Evolutionary conservation across 2,329 filamentous ascomycete genomes (phyloP).

Genomic region (Colletotrichum sublineola): DNA sequence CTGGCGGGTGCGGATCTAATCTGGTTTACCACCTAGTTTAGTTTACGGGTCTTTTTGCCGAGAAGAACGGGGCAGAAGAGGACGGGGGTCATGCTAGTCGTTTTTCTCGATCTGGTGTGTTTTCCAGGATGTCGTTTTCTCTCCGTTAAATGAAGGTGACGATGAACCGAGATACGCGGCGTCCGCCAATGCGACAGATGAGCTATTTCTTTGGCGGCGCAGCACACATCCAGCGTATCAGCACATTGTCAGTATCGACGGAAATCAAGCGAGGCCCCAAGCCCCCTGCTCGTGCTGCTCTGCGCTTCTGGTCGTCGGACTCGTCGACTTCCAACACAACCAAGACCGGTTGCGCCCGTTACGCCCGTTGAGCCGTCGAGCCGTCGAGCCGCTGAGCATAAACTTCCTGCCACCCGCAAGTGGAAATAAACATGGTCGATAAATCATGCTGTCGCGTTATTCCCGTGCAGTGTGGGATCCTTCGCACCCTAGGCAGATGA

Average conservation of each 20-base stretch:
- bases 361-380: not conserved
- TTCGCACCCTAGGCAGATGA: not conserved
- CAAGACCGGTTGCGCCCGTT: constrained; percentile 5
- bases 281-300: not conserved
- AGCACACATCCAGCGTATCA: not conserved
- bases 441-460: not conserved
- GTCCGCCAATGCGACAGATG: not conserved
- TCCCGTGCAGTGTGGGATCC: not conserved
- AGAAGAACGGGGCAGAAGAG: not conserved
- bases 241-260: not conserved
- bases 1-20: not conserved
- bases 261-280: not conserved
- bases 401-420: not conserved
- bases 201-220: constrained; percentile 11
- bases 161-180: constrained; percentile 1
- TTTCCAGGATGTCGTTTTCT: not conserved
- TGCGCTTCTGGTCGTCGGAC: not conserved
- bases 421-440: not conserved
- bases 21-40: not conserved
- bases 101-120: not conserved
- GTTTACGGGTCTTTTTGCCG: not conserved
- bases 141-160: not conserved
- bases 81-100: not conserved
- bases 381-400: not conserved
- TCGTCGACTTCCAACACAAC: not conserved